These are phyloP conservation scores for Ilyonectria robusta DNA, from an alignment of 2,329 filamentous ascomycete species.

Conservation along the genomic window DNA sequence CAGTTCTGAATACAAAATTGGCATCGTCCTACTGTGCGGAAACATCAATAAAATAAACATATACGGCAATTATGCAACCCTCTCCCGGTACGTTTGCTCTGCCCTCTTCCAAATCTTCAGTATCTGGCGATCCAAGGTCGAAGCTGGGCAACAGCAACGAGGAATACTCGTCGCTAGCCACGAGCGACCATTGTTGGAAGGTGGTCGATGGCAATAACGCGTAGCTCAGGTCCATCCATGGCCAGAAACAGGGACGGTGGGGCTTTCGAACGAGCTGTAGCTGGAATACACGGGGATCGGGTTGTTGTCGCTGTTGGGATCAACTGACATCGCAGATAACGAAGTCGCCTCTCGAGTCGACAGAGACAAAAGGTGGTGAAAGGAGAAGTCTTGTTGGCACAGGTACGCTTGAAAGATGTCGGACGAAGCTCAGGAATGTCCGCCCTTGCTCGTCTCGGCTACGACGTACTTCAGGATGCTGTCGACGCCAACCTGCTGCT, in stretches of 20 bases:
- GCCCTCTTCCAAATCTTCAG: slow-evolving; percentile 86
- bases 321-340: slow-evolving; percentile 84
- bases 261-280: slow-evolving; percentile 87
- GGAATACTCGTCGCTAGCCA: slow-evolving; percentile 87
- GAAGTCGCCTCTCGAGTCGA: slow-evolving; percentile 79
- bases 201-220: slow-evolving; percentile 89
- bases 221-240: slow-evolving; percentile 71
- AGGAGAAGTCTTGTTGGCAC: slow-evolving; percentile 75
- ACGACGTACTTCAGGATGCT: slow-evolving; percentile 78
- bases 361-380: no score
- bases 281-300: slow-evolving; percentile 82
- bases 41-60: background rate
- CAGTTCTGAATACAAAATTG: no score
- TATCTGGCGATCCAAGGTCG: slow-evolving; percentile 79
- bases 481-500: slow-evolving; percentile 77
- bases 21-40: no score
- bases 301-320: slow-evolving; percentile 80
- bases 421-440: slow-evolving; percentile 80
- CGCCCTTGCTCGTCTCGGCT: slow-evolving; percentile 75
- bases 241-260: slow-evolving; percentile 81
- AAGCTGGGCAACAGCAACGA: slow-evolving; percentile 81
- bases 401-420: slow-evolving; percentile 89
- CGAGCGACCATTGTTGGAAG: slow-evolving; percentile 85
- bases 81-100: slow-evolving; percentile 84
- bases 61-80: slow-evolving; percentile 64